Evolutionary conservation across 768 basidiomycete species (phyloP), one percentile per base, ranked within the genome.

Genomic region (Fomitopsis serialis): DNA sequence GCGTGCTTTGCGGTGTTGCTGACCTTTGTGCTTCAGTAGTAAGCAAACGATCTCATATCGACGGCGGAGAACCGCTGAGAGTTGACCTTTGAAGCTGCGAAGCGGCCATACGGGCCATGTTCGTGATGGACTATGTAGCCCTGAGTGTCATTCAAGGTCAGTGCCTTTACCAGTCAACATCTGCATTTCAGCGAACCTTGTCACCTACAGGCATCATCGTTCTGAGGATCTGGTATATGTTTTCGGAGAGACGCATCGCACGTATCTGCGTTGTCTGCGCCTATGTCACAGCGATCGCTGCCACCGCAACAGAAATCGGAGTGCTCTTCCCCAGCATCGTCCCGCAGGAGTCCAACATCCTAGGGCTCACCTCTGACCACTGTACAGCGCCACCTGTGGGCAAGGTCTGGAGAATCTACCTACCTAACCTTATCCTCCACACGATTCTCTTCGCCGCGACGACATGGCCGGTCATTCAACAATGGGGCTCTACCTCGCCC

Each of bases 221-320:
- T 19, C 48, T 62, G 22, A 58, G 61, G 10, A 59, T 59, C 13
- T 62, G 61, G 54, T 58, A 60, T 40, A 54, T 62, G 24, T 62
- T 55, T 34, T 52, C 51, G 9, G 57, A 56, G 29, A 25, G 40
- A 32, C 46, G 40, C 25, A 17, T 55, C 12, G 52, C 44, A 3
- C 61, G 58, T 34, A 19, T 42, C 3, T 32, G 56, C 22, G 35
- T 56, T 22, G 42, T 59, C 47, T 49, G 21, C 22, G 36, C 36
- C 45, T 62, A 58, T 50, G 32, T 58, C 43, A 43, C 52, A 5
- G 34, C 24, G 52, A 48, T 47, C 10, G 42, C 48, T 7, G 36
- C 54, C 29, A 50, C 53, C 1, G 29, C 43, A 10, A 54, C 40
- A 6, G 42, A 45, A 8, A 45, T 59, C 6, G 60, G 54, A 45